Conservation (phyloP, 108 stramenopile genomes). For the Chaetoceros muelleri region DNA sequence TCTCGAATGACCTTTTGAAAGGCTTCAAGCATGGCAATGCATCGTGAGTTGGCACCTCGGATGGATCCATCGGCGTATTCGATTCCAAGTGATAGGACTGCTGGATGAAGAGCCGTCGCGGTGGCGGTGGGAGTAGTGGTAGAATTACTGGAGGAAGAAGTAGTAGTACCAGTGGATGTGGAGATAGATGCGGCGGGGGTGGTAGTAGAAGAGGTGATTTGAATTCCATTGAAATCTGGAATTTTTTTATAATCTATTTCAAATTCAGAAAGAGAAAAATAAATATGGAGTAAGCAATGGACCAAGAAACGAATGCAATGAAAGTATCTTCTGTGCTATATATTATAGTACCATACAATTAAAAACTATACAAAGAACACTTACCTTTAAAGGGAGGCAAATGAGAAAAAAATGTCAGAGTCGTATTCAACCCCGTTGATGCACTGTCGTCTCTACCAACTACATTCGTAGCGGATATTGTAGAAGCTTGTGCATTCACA, state of each 20-base stretch:
- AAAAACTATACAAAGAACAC: too few relatives aligned
- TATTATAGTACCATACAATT: too few relatives aligned
- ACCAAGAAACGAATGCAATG: background rate
- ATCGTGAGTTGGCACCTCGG: constrained; percentile 83
- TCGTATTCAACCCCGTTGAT: too few relatives aligned
- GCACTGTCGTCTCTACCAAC: too few relatives aligned
- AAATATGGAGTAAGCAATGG: background rate
- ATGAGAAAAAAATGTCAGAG: constrained; percentile 77
- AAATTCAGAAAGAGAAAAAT: background rate
- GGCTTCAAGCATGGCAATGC: constrained; percentile 83
- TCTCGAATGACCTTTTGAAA: constrained; percentile 60
- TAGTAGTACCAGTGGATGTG: too few relatives aligned
- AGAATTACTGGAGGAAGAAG: too few relatives aligned
- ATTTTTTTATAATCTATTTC: constrained; percentile 4
- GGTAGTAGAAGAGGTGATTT: too few relatives aligned
- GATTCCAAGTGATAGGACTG: constrained; percentile 70
- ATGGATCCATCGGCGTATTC: constrained; percentile 72
- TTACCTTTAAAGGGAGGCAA: constrained; percentile 58
- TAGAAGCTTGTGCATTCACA: constrained; percentile 6
- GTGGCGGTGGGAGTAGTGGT: too few relatives aligned
- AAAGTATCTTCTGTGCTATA: too few relatives aligned
- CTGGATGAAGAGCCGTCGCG: constrained; percentile 84
- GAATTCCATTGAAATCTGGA: constrained; percentile 20
- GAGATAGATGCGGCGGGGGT: too few relatives aligned
- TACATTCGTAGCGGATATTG: too few relatives aligned